Evolutionary conservation across 139 green algal genomes (phyloP), one percentile per base, ranked within the genome.

Genomic region (Volvox reticuliferus): DNA sequence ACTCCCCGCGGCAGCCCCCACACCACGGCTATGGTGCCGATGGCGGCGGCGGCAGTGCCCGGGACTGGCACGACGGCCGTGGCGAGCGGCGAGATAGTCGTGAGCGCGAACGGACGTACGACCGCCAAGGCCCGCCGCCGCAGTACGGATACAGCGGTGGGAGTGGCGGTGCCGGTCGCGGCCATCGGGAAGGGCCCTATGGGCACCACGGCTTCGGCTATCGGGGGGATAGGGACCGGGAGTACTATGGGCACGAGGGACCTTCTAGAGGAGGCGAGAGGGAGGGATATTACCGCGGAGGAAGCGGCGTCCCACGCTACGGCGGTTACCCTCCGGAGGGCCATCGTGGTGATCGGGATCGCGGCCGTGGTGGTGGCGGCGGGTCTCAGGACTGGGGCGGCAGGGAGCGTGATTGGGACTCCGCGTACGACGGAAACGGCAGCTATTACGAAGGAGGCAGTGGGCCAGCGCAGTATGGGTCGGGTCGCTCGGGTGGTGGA

Each of bases 391-490:
- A 76, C 17, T 87, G 81, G 81, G 61, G 79, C 79, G 26, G 79
- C 30, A 32, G 61, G 17, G 81, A 87, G 81, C 61, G 81, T 19
- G 81, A 87, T 17, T 87, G 81, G 61, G 81, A 87, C 30, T n/a
- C 30, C 5, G 81, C 61, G 6, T 87, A 77, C 61, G 81, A 87
- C 9, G 81, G 50, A 62, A 77, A 87, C 82, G 82, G 82, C 30
- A 62, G n/a, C n/a, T 17, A 73, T 2, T 87, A 87, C 32, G 81
- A 77, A 12, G 81, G 65, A 17, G 35, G 65, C 21, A 67, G 9
- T 16, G 33, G 22, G 16, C 61, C n/a, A 20, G 36, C 21, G n/a
- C 30, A 32, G 6, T 88, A 88, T 35, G 21, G 65, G 1, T 32
- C 63, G 21, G 65, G 82, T 32, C 24, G 55, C 28, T 9, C 61